Evolutionary conservation across 2,329 filamentous ascomycete species (phyloP).

Genomic region (Hypomyces rosellus): DNA sequence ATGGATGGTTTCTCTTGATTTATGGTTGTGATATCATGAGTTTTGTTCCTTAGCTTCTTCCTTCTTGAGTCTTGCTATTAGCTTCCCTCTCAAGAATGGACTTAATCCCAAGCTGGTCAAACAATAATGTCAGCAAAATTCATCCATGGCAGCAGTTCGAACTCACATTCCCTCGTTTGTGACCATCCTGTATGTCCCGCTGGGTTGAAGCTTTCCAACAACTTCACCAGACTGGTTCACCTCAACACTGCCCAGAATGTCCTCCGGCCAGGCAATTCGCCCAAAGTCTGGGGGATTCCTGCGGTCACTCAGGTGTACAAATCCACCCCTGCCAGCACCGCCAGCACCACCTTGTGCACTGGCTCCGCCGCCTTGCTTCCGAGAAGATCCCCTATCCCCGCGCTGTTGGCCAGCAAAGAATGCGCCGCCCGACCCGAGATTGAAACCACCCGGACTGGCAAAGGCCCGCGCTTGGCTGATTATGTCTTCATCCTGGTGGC

Average conservation of each 20-base stretch:
- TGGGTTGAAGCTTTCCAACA: conserved; percentile 51
- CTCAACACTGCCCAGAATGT: conserved; percentile 63
- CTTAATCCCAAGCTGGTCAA: conserved; percentile 24
- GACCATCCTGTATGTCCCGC: conserved; percentile 57
- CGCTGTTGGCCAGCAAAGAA: conserved; percentile 39
- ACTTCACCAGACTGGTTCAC: conserved; percentile 53
- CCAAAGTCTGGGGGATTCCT: conserved; percentile 62
- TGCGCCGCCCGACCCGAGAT: conserved; percentile 45
- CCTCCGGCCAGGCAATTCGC: conserved; percentile 62
- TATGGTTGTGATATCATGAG: conserved; percentile 18
- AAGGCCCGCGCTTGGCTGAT: conserved; percentile 53
- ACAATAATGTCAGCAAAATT: not conserved
- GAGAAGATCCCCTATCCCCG: conserved; percentile 25
- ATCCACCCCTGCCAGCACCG: conserved; percentile 53
- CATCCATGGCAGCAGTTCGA: not conserved
- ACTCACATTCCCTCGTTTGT: conserved; percentile 64
- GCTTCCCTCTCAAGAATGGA: conserved; percentile 45
- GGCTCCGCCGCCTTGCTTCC: conserved; percentile 40
- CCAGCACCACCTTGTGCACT: conserved; percentile 57
- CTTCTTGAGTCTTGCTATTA: conserved; percentile 45
- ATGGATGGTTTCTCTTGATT: no score
- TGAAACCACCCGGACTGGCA: conserved; percentile 50
- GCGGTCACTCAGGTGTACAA: conserved; percentile 58
- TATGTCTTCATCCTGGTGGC: conserved; percentile 50
- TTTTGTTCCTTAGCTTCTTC: conserved; percentile 38